Conservation (phyloP, 2,329 filamentous ascomycete species). For the Phyllosticta ampelicida region DNA sequence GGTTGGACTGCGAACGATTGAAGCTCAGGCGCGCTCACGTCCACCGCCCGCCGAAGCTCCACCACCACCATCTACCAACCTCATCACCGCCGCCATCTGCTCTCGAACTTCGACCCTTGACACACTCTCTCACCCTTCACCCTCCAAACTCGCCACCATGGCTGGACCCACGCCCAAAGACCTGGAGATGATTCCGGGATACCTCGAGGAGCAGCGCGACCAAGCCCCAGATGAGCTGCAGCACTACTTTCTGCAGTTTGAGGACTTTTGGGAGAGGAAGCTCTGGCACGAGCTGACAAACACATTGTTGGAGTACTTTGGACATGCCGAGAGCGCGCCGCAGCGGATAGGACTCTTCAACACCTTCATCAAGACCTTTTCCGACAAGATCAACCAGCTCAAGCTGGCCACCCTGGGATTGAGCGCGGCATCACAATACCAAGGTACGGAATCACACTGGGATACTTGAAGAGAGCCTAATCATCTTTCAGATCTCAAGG, state of each 20-base stretch:
- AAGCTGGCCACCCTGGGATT: slow-evolving; percentile 89
- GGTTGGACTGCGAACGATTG: not conserved
- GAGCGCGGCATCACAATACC: slow-evolving; percentile 75
- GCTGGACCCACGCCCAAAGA: slow-evolving; percentile 49
- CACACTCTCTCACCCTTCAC: not conserved
- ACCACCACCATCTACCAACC: slow-evolving; percentile 13
- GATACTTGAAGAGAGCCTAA: slow-evolving; percentile 14
- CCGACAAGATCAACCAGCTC: slow-evolving; percentile 97
- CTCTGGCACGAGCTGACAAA: slow-evolving; percentile 98
- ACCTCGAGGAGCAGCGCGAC: slow-evolving; percentile 84
- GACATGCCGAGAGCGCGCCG: slow-evolving; percentile 63
- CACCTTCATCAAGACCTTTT: slow-evolving; percentile 89
- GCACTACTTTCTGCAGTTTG: slow-evolving; percentile 78
- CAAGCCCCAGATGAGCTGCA: slow-evolving; percentile 79
- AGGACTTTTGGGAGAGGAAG: slow-evolving; percentile 96
- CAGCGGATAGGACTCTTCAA: slow-evolving; percentile 89
- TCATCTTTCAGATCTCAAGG: slow-evolving; percentile 58
- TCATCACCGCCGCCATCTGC: slow-evolving; percentile 13
- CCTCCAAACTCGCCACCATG: slow-evolving; percentile 18
- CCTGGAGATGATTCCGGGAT: slow-evolving; percentile 78
- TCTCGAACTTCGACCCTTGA: slow-evolving; percentile 3
- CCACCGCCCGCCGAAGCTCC: slow-evolving; percentile 8
- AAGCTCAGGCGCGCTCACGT: slow-evolving; percentile 2
- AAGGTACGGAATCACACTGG: slow-evolving; percentile 40
- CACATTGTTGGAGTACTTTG: slow-evolving; percentile 78